A percentile compares a stretch with the other conserved stretches of the same genome.
These are phyloP conservation scores for Pseudocercospora fijiensis DNA, from an alignment of 2,329 filamentous ascomycete species.

Conservation along the genomic window DNA sequence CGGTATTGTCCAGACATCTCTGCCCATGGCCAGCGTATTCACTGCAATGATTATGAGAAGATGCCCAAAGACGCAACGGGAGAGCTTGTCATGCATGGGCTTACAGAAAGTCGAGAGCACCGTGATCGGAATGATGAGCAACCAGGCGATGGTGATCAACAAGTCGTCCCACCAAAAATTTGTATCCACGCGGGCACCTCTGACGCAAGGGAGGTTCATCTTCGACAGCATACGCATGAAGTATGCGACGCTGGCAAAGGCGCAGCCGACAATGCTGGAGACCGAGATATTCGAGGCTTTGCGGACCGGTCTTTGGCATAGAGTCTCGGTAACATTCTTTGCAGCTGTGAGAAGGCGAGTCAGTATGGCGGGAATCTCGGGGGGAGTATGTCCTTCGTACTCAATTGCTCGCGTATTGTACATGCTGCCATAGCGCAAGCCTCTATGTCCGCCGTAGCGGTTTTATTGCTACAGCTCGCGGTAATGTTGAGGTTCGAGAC, in stretches of 20 bases:
- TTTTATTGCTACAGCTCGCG: constrained; percentile 19
- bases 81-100: background rate
- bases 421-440: constrained; percentile 14
- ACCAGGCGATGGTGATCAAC: constrained; percentile 19
- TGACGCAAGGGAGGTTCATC: constrained; percentile 21
- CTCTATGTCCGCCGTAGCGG: constrained; percentile 15
- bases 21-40: constrained; percentile 14
- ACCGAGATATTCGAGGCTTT: constrained; percentile 9
- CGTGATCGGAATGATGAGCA: constrained; percentile 20
- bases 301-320: constrained; percentile 17
- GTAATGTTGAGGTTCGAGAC: constrained; percentile 15
- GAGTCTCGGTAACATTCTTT: constrained; percentile 23
- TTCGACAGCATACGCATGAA: constrained; percentile 22
- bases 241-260: constrained; percentile 14
- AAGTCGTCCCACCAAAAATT: constrained; percentile 26
- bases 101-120: constrained; percentile 18
- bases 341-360: constrained; percentile 12
- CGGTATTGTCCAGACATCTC: constrained; percentile 23
- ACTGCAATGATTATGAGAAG: constrained; percentile 7
- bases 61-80: background rate
- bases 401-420: constrained; percentile 19
- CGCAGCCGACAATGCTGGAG: constrained; percentile 17
- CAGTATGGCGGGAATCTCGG: background rate
- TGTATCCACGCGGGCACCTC: constrained; percentile 16
- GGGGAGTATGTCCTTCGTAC: constrained; percentile 5